Conservation (phyloP, 306 rosid genomes). For the Prunus mongolica region DNA sequence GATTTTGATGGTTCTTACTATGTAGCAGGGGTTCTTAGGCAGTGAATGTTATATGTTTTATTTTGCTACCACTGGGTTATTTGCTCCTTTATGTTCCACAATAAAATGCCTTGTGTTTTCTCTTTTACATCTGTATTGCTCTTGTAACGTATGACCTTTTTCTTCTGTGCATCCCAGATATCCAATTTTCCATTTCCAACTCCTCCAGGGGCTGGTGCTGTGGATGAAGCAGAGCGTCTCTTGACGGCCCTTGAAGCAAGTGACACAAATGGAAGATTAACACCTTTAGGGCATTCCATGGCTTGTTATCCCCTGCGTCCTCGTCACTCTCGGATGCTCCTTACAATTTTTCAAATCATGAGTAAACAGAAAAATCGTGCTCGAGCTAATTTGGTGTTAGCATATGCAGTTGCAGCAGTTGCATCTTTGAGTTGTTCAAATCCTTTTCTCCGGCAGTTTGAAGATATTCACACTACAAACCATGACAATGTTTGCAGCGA, state of each 20-base stretch:
- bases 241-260: slow-evolving; percentile 86
- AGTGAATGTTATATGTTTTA: neutral
- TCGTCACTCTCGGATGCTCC: slow-evolving; percentile 93
- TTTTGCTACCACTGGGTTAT: neutral
- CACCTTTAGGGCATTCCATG: slow-evolving; percentile 77
- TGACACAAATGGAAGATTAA: slow-evolving; percentile 55
- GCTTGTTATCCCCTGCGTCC: slow-evolving; percentile 90
- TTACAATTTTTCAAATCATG: slow-evolving; percentile 62
- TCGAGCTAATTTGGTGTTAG: slow-evolving; percentile 55
- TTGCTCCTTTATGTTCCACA: neutral
- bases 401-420: slow-evolving; percentile 75
- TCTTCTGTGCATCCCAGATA: slow-evolving; percentile 41
- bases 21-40: neutral
- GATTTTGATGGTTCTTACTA: slow-evolving; percentile 6
- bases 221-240: slow-evolving; percentile 74
- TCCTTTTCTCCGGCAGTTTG: slow-evolving; percentile 66
- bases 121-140: neutral
- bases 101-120: neutral
- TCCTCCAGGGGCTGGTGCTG: slow-evolving; percentile 53
- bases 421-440: slow-evolving; percentile 86
- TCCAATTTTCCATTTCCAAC: slow-evolving; percentile 90
- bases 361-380: slow-evolving; percentile 38
- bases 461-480: slow-evolving; percentile 44
- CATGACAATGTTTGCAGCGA: slow-evolving; percentile 23
- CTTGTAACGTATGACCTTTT: neutral